phyloP scores from a whole-genome alignment of 2,329 filamentous ascomycete genomes.

The Colletotrichum sp. region DNA sequence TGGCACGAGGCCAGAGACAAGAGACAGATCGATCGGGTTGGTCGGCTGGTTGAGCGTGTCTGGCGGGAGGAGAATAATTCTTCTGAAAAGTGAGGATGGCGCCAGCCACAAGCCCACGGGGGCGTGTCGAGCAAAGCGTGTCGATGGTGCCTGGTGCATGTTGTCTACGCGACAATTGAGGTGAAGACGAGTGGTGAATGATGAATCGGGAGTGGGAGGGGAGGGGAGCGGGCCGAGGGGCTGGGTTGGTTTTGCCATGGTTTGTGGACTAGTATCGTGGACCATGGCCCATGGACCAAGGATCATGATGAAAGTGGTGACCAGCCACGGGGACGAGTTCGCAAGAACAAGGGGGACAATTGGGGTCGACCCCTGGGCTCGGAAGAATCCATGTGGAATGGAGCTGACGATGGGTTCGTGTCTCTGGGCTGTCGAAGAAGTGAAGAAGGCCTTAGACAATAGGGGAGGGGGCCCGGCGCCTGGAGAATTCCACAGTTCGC shows the following conservation, averaged over 20 bases:
- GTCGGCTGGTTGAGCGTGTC: not conserved
- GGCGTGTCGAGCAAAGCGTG: not conserved
- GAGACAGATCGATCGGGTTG: not conserved
- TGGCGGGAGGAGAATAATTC: not conserved
- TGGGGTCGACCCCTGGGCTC: not conserved
- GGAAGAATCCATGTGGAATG: not conserved
- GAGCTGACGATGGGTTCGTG: not conserved
- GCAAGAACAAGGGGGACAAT: slow-evolving; percentile 11
- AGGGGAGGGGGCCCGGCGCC: not conserved
- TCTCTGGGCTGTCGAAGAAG: not conserved
- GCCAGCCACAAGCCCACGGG: not conserved
- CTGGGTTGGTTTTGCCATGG: slow-evolving; percentile 7
- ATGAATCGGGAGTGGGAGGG: not conserved
- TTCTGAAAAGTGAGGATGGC: not conserved
- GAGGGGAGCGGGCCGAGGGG: slow-evolving; percentile 2
- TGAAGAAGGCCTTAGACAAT: no score
- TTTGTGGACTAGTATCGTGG: not conserved
- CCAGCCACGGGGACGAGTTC: not conserved
- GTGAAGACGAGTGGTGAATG: not conserved
- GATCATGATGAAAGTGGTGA: not conserved
- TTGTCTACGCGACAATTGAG: not conserved
- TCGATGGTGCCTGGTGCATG: not conserved
- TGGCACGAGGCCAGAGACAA: not conserved
- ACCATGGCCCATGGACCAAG: not conserved
- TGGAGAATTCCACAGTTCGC: not conserved